These are phyloP conservation scores for Dipodascus albidus DNA, from an alignment of 805 yeast species.

Conservation along the genomic window DNA sequence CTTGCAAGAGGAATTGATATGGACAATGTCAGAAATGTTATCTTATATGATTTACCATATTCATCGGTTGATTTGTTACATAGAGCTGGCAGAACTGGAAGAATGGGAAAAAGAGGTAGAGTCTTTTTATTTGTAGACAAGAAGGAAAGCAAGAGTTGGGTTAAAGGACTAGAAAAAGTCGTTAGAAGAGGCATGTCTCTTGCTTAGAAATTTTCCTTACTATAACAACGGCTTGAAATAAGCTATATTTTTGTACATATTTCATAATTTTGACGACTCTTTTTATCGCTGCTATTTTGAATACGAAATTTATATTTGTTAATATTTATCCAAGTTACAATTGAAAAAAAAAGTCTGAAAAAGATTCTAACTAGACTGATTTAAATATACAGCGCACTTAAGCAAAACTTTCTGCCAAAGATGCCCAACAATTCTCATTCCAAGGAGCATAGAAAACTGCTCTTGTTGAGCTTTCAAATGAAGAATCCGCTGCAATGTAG, in stretches of 20 bases:
- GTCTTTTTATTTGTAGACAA: constrained; percentile 71
- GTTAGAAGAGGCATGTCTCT: constrained; percentile 38
- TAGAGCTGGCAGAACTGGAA: constrained; percentile 87
- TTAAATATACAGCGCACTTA: background rate
- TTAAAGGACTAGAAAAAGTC: constrained; percentile 65
- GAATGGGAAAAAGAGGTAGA: constrained; percentile 83
- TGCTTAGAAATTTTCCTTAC: constrained; percentile 15
- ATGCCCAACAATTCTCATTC: constrained; percentile 27
- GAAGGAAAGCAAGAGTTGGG: constrained; percentile 61
- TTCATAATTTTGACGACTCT: background rate
- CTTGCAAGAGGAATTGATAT: constrained; percentile 87
- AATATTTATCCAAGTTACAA: background rate
- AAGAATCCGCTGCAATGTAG: constrained; percentile 34
- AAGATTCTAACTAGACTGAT: too few species aligned
- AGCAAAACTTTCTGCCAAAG: background rate
- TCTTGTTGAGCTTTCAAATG: constrained; percentile 36
- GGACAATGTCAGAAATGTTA: constrained; percentile 65
- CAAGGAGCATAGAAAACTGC: constrained; percentile 56
- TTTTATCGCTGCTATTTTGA: background rate
- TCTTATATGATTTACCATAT: constrained; percentile 76
- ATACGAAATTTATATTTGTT: too few species aligned
- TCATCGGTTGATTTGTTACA: constrained; percentile 81
- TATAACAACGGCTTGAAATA: background rate
- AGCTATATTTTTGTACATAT: background rate
- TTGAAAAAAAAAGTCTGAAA: too few species aligned